Base-by-base conservation (phyloP, 2,329 filamentous ascomycete genomes). In the Pestalotiopsis fici region DNA sequence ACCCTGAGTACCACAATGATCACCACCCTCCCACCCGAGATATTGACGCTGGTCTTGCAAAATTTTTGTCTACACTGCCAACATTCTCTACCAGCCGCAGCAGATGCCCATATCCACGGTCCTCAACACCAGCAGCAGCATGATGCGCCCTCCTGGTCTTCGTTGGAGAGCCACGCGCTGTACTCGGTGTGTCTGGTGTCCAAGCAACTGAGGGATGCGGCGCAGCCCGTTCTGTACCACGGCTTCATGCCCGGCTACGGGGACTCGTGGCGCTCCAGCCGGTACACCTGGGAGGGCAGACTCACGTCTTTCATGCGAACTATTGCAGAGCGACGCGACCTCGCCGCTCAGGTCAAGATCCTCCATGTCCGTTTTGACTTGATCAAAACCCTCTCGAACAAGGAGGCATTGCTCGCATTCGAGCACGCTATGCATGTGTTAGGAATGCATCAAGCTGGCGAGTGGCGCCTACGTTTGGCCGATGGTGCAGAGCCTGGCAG, bases 201-300 rank as follows among this genome's bases (percentile, higher is more conserved):
- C 9, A 72, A 61, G 66, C 69, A 65, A 18, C 65, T 74, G 18
- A 60, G 61, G 5, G 43, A 65, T 15, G 37, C 69, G 31, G 68
- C 66, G 23, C 71, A 74, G 39, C 60, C 69, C 5, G 66, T 74
- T 12, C 67, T 74, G 6, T 70, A 74, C 64, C 70, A 71, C 43
- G 70, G 71, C 37, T 75, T 75, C 28, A 65, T 71, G 64, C 72
- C 69, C 25, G 72, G 72, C 9, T 74, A 72, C 25, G 72, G 71
- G 59, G 65, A 72, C 59, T 73, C 72, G 2, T 74, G 72, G 69
- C 54, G 37, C 12, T 74, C 71, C 25, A 35, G 28, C 3, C 7
- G 64, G 2, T 74, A 70, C 60, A 68, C 66, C 3, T 74, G 69
- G 71, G 65, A 68, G 21, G 54, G 69, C 37, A 69, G 73, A 35